These are phyloP conservation scores for Spathaspora jeffriesii DNA, from an alignment of 1,139 yeast species.

Conservation along the genomic window DNA sequence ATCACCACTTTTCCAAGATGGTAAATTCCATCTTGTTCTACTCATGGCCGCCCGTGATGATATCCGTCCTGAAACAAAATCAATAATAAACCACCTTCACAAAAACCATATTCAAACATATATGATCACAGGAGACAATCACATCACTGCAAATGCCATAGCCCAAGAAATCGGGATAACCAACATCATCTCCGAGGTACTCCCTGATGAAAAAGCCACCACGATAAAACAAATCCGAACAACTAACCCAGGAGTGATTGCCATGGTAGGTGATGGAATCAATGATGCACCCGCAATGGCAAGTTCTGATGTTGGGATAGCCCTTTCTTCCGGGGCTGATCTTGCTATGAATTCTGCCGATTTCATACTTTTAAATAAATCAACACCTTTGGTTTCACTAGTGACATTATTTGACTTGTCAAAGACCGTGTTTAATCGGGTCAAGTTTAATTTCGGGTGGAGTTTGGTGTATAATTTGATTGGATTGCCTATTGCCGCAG, in stretches of 20 bases:
- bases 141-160: slow-evolving; percentile 65
- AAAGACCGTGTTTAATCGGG: slow-evolving; percentile 48
- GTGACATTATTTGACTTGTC: slow-evolving; percentile 49
- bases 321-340: slow-evolving; percentile 60
- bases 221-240: slow-evolving; percentile 56
- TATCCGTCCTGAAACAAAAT: slow-evolving; percentile 60
- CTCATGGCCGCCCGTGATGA: slow-evolving; percentile 65
- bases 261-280: slow-evolving; percentile 68
- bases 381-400: slow-evolving; percentile 48
- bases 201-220: slow-evolving; percentile 72
- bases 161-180: slow-evolving; percentile 65
- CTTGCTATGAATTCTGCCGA: slow-evolving; percentile 60
- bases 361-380: slow-evolving; percentile 49
- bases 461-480: slow-evolving; percentile 33
- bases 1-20: slow-evolving; percentile 26
- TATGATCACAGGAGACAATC: slow-evolving; percentile 77
- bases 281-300: slow-evolving; percentile 67
- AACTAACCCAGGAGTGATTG: slow-evolving; percentile 36
- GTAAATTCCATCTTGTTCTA: slow-evolving; percentile 38
- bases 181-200: slow-evolving; percentile 69
- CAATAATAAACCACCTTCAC: slow-evolving; percentile 50
- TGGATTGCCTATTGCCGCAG: slow-evolving; percentile 66
- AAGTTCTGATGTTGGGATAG: slow-evolving; percentile 60
- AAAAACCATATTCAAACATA: slow-evolving; percentile 56
- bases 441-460: slow-evolving; percentile 54